These are phyloP conservation scores for Periconia sp. DNA, from an alignment of 2,329 filamentous ascomycete genomes.

Conservation along the genomic window DNA sequence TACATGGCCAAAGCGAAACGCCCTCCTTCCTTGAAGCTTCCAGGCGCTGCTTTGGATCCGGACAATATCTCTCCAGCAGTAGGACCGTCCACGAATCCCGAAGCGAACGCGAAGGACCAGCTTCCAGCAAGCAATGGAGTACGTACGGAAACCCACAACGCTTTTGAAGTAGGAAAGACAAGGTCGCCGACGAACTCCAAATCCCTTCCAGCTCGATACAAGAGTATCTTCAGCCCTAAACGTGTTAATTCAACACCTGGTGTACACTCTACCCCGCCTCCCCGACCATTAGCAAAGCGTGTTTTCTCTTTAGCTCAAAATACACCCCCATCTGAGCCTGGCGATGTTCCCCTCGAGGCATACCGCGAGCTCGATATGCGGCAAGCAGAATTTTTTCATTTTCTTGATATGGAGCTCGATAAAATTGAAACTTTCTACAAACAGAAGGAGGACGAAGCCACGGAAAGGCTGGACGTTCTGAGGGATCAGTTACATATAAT, in stretches of 20 bases:
- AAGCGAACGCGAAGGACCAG: conserved; percentile 15
- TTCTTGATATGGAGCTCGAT: conserved; percentile 79
- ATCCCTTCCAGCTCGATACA: conserved; percentile 34
- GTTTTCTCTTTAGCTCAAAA: conserved; percentile 48
- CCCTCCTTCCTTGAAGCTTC: conserved; percentile 59
- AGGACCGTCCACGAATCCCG: not conserved
- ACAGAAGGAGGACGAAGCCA: conserved; percentile 83
- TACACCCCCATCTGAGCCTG: conserved; percentile 37
- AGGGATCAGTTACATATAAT: conserved; percentile 90
- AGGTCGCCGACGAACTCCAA: conserved; percentile 33
- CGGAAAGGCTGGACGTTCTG: conserved; percentile 67
- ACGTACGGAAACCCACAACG: conserved; percentile 30
- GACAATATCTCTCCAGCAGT: conserved; percentile 22
- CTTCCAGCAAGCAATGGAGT: conserved; percentile 17
- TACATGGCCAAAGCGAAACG: conserved; percentile 23
- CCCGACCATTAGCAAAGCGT: conserved; percentile 42
- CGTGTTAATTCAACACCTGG: conserved; percentile 44
- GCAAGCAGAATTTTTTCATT: conserved; percentile 83
- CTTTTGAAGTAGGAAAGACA: conserved; percentile 50
- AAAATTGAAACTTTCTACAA: conserved; percentile 93
- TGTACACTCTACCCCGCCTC: conserved; percentile 18
- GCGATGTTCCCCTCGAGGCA: conserved; percentile 56
- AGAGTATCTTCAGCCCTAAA: conserved; percentile 43
- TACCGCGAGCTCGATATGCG: conserved; percentile 68
- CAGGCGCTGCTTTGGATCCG: conserved; percentile 61